Percentiles rank a stretch among this genome's conserved stretches.
Conservation (phyloP, 441 rosid genomes). For the Croton setiger region DNA sequence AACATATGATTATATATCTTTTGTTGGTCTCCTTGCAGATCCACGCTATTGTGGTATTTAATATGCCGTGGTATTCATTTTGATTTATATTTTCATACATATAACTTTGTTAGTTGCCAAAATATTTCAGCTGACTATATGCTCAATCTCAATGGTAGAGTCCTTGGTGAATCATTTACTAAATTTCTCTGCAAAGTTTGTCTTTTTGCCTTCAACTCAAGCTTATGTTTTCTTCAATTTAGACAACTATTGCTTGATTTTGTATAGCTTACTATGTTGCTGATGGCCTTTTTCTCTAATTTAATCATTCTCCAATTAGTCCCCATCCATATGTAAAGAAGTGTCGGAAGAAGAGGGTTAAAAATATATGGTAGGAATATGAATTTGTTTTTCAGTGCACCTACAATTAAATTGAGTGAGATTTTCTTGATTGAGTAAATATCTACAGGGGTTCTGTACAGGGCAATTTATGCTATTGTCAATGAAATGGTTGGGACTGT, state of each 20-base stretch:
- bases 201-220: neutral
- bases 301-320: neutral
- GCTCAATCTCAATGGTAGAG: slow-evolving; percentile 8
- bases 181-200: neutral
- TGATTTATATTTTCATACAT: slow-evolving; percentile 23
- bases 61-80: slow-evolving; percentile 39
- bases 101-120: slow-evolving; percentile 9
- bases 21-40: slow-evolving; percentile 94
- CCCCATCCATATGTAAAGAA: neutral
- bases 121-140: slow-evolving; percentile 14
- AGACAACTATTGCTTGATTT: neutral
- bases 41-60: slow-evolving; percentile 90
- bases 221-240: neutral
- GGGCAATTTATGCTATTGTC: neutral
- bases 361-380: neutral
- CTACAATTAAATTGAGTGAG: neutral
- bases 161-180: neutral
- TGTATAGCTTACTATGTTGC: neutral
- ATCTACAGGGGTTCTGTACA: neutral
- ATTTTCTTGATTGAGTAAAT: neutral
- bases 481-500: neutral
- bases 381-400: neutral
- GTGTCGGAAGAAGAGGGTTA: neutral
- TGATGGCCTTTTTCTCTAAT: neutral
- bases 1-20: slow-evolving; percentile 76